Conservation (phyloP, 495 filamentous ascomycete genomes). For the Aspergillus sclerotioniger region DNA sequence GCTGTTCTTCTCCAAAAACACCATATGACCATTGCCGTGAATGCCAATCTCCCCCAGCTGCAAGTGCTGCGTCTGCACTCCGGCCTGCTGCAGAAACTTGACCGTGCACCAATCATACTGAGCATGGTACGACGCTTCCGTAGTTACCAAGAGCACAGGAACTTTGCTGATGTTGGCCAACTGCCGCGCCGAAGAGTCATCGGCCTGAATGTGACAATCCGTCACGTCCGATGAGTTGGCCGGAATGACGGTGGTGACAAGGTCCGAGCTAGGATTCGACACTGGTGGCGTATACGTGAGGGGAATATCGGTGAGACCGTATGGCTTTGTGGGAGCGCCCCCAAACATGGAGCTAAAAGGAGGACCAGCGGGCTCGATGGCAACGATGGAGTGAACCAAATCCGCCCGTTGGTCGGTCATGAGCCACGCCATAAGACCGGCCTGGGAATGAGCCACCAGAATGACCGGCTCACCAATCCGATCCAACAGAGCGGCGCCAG, state of each 20-base stretch:
- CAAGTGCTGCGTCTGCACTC: constrained; percentile 44
- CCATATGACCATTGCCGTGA: constrained; percentile 58
- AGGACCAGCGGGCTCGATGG: constrained; percentile 54
- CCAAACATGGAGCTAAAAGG: constrained; percentile 42
- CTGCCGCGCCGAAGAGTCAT: constrained; percentile 40
- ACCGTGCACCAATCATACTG: constrained; percentile 58
- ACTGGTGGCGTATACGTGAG: constrained; percentile 49
- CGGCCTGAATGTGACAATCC: constrained; percentile 46
- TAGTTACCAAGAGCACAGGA: constrained; percentile 48
- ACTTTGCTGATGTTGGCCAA: constrained; percentile 48
- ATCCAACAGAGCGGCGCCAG: constrained; percentile 47
- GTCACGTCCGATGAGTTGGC: constrained; percentile 16
- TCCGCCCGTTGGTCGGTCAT: constrained; percentile 45
- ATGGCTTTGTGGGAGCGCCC: constrained; percentile 28
- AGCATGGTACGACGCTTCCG: constrained; percentile 54
- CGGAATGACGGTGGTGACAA: constrained; percentile 28
- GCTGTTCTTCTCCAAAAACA: constrained; percentile 62
- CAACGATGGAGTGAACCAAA: constrained; percentile 47
- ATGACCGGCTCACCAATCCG: constrained; percentile 44
- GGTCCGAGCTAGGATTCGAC: constrained; percentile 22
- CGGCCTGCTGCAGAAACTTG: constrained; percentile 54
- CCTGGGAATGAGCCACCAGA: constrained; percentile 53
- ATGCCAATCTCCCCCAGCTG: constrained; percentile 47
- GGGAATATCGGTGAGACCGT: constrained; percentile 49
- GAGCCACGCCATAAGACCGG: constrained; percentile 49